Evolutionary conservation across 148 eudicot genomes (phyloP), one percentile per base, ranked within the genome.

Genomic region (Spergularia marina): DNA sequence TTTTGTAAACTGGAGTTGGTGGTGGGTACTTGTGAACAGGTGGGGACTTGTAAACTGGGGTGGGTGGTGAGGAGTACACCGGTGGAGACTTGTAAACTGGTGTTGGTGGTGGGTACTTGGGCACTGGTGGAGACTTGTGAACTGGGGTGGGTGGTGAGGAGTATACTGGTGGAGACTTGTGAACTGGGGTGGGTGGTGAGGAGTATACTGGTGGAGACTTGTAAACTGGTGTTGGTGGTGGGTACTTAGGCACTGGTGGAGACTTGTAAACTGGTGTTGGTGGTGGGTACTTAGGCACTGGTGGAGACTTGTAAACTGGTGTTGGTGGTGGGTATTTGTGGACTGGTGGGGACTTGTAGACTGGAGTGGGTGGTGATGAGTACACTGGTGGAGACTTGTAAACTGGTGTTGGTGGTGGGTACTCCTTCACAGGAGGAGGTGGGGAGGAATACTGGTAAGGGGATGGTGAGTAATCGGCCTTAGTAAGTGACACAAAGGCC

Each of bases 401-500:
- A n/a, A n/a, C n/a, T n/a, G 63, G 41, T 17, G 39, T 56, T 6
- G 82, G 79, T 23, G 79, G 73, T 11, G 73, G 66, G 73, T 76
- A 78, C 34, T 75, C 79, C 55, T 75, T 76, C 13, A 70, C 30
- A 49, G 76, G 79, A 25, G 79, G 63, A 39, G 81, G 75, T 6
- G 77, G 70, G 0, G 77, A n/a, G 15, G 76, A 12, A 16, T 23
- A 49, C 16, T 12, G 53, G 20, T n/a, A n/a, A 1, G 84, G 87
- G 5, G 80, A 83, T 41, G 85, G 80, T 9, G 89, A 87, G 85
- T 86, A 84, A 60, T 78, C 53, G 12, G 88, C 89, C 0, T 56
- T 75, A 76, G 85, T 70, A 4, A 84, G 39, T 8, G 91, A 79
- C 51, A 88, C 58, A 0, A 85, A 7, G 39, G 79, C 84, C 79